Evolutionary conservation across 441 rosid genomes (phyloP), one percentile per base, ranked within the genome.

Genomic region (Gossypium davidsonii): DNA sequence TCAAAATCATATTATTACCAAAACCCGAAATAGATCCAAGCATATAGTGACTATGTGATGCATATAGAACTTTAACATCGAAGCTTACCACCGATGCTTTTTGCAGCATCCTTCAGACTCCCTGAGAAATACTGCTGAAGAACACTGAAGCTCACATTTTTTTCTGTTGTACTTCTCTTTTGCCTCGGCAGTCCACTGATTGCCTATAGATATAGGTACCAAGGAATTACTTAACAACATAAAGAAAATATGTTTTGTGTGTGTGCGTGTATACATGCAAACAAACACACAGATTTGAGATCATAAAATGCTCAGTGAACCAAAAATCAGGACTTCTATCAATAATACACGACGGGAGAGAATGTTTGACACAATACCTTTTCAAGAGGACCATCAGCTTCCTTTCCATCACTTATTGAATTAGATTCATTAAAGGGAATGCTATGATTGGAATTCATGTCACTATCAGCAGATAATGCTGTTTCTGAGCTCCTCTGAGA

Each of bases 281-380:
- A 14, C 52, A 48, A 46, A 46, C 4, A 48, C 11, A 26, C 31
- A 37, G 25, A 28, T 68, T 8, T 48, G 11, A n/a, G 42, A 67
- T 25, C 71, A 48, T 48, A 17, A 67, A 23, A 66, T 48, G 8
- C 42, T 48, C 71, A 3, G 31, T 25, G 11, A 31, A 25, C 31
- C 21, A 3, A 34, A 52, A 68, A 52, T 68, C 48, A 10, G 39
- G 28, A 53, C 9, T 67, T 68, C 15, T 51, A 14, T 17, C 3
- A 11, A 20, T 18, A 11, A 8, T 44, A 12, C 23, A 21, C 20
- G 25, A 66, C 44, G 53, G 70, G 17, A 46, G 28, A 15, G 25
- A 68, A 61, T 11, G 64, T 46, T 66, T 23, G 66, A 56, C 77
- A 61, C 28, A 49, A n/a, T 72, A 91, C 97, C 91, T 76, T 89